phyloP scores from a whole-genome alignment of 2,329 filamentous ascomycete genomes.

The Cylindrodendrum hubeiense region DNA sequence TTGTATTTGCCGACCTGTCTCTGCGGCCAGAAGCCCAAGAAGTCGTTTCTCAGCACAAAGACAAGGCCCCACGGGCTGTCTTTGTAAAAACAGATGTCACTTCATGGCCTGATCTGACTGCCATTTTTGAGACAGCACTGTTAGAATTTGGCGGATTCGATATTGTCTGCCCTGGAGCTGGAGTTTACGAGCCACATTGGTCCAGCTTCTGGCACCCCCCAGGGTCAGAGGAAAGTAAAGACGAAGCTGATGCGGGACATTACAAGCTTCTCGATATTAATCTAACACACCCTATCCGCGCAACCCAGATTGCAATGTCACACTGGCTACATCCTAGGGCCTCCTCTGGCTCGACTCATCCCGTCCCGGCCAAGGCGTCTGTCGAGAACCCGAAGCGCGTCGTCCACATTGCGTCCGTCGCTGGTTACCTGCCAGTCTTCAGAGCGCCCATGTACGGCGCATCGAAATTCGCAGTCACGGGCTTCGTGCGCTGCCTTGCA shows the following conservation, averaged over 20 bases:
- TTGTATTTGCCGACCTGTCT: conserved; percentile 58
- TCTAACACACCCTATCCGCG: conserved; percentile 55
- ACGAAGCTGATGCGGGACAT: conserved; percentile 43
- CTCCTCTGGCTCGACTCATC: neutral
- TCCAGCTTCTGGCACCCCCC: conserved; percentile 58
- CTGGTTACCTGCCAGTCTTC: conserved; percentile 51
- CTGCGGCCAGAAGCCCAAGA: conserved; percentile 56
- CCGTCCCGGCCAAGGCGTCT: conserved; percentile 30
- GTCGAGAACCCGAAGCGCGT: conserved; percentile 50
- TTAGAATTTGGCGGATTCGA: conserved; percentile 54
- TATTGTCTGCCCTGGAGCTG: conserved; percentile 60
- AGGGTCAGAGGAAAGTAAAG: conserved; percentile 49
- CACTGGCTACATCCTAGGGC: conserved; percentile 50
- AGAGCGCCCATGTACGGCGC: conserved; percentile 54
- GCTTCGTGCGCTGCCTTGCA: conserved; percentile 56
- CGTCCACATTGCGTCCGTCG: conserved; percentile 54
- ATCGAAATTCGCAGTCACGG: conserved; percentile 53
- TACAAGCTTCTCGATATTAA: conserved; percentile 57
- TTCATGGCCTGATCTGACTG: conserved; percentile 53
- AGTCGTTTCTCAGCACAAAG: conserved; percentile 44
- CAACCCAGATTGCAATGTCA: conserved; percentile 55
- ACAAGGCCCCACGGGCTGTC: conserved; percentile 47
- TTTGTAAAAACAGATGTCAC: conserved; percentile 61
- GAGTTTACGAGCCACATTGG: conserved; percentile 60
- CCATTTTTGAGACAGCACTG: conserved; percentile 50